Conservation (phyloP, 352 stramenopile species). For the Phytophthora cryptogea region DNA sequence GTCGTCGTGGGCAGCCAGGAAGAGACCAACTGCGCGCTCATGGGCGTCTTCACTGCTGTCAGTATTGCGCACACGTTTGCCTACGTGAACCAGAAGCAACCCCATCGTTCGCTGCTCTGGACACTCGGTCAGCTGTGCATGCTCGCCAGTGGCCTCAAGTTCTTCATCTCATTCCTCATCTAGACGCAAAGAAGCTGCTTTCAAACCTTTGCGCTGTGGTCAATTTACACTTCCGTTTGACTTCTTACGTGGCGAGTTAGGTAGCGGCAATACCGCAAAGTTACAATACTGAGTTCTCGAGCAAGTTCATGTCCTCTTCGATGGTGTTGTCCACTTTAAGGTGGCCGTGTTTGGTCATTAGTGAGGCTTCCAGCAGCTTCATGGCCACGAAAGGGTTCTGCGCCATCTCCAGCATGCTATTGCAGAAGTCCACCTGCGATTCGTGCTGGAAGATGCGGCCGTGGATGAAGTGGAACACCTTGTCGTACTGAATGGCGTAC, state of each 20-base stretch:
- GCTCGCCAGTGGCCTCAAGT: conserved; percentile 42
- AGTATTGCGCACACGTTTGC: conserved; percentile 42
- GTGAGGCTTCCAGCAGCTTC: conserved; percentile 51
- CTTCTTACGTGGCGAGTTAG: background rate
- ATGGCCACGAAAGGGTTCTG: conserved; percentile 58
- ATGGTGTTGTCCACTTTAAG: conserved; percentile 46
- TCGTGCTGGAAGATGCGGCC: conserved; percentile 65
- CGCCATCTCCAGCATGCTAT: conserved; percentile 53
- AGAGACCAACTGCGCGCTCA: conserved; percentile 46
- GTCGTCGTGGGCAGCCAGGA: conserved; percentile 48
- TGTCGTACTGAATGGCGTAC: conserved; percentile 71
- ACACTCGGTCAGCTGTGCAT: conserved; percentile 40
- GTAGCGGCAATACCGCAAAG: background rate
- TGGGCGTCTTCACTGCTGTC: conserved; percentile 37
- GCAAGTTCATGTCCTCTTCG: conserved; percentile 43
- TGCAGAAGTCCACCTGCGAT: conserved; percentile 51
- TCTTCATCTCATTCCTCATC: conserved; percentile 41
- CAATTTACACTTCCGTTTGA: conserved; percentile 11
- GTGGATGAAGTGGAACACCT: conserved; percentile 65
- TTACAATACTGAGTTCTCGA: conserved; percentile 43
- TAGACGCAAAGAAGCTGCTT: background rate
- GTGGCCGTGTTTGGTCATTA: conserved; percentile 69
- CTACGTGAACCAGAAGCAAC: conserved; percentile 41
- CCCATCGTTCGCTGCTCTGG: conserved; percentile 43
- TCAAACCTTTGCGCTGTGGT: background rate